Evolutionary conservation across 345 rosid genomes (phyloP).

Genomic region (Odontarrhena argentea): DNA sequence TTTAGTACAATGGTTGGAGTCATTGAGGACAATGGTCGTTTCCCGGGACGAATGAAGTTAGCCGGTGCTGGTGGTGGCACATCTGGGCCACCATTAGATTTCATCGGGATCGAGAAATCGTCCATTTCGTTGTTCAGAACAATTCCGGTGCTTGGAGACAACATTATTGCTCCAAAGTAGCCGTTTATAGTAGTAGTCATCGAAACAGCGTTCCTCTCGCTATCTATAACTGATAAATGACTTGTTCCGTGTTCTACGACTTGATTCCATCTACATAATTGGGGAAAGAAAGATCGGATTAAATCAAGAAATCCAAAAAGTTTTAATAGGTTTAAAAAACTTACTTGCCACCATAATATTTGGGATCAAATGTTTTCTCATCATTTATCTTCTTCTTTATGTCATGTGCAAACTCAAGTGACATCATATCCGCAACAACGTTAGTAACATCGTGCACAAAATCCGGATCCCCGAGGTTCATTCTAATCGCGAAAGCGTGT

Average conservation of each 20-base stretch:
- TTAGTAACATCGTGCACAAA: conserved; percentile 40
- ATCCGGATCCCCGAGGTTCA: conserved; percentile 74
- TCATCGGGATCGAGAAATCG: conserved; percentile 49
- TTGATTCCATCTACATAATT: conserved; percentile 51
- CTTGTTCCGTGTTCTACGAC: conserved; percentile 56
- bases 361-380: conserved; percentile 50
- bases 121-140: conserved; percentile 65
- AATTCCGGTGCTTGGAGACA: conserved; percentile 55
- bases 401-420: conserved; percentile 49
- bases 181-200: conserved; percentile 52
- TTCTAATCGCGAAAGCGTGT: conserved; percentile 64
- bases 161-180: conserved; percentile 48
- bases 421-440: conserved; percentile 60
- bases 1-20: conserved; percentile 51
- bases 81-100: not conserved
- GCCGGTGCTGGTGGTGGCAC: conserved; percentile 46
- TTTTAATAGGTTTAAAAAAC: not conserved
- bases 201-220: conserved; percentile 48
- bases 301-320: not conserved
- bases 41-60: conserved; percentile 52
- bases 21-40: conserved; percentile 61
- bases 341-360: conserved; percentile 56
- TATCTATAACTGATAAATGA: conserved; percentile 52
- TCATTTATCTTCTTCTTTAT: conserved; percentile 53
- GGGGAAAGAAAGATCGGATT: not conserved